phyloP scores from a whole-genome alignment of 164 flowering plant species.

The Pachysandra terminalis region DNA sequence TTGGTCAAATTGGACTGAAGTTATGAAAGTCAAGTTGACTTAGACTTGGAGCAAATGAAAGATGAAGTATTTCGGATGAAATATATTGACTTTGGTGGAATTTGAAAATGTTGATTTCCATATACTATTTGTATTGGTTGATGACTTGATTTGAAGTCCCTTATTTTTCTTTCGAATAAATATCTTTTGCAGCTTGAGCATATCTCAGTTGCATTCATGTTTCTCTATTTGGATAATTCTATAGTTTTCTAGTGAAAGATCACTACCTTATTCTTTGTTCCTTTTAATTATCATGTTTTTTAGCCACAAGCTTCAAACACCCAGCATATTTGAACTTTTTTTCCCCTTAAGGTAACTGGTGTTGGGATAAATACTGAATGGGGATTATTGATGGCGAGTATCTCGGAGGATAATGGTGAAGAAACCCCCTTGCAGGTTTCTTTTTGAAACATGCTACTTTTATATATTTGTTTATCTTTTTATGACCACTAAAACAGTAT shows the following conservation, averaged over 20 bases:
- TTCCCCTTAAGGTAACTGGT: constrained; percentile 85
- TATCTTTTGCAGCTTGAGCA: no score
- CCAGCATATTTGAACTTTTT: not conserved
- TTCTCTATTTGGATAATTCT: not conserved
- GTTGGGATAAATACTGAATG: constrained; percentile 97
- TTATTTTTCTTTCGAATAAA: no score
- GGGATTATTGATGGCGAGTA: constrained; percentile 98
- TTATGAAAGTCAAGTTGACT: no score
- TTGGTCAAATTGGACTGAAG: no score
- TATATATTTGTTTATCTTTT: not conserved
- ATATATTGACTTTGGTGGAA: no score
- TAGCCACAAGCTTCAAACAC: not conserved
- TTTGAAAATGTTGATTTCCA: no score
- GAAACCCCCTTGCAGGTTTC: constrained; percentile 98
- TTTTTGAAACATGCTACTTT: not conserved
- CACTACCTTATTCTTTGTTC: not conserved
- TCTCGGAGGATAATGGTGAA: constrained; percentile 94
- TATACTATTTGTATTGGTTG: no score
- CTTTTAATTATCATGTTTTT: no score
- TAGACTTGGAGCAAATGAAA: no score
- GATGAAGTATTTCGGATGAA: no score
- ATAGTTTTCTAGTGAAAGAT: not conserved
- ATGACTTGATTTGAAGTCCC: no score
- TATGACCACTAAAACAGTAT: not conserved
- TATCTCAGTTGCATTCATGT: no score